Conservation (phyloP, 768 basidiomycete species). For the Pleurotus giganteus region DNA sequence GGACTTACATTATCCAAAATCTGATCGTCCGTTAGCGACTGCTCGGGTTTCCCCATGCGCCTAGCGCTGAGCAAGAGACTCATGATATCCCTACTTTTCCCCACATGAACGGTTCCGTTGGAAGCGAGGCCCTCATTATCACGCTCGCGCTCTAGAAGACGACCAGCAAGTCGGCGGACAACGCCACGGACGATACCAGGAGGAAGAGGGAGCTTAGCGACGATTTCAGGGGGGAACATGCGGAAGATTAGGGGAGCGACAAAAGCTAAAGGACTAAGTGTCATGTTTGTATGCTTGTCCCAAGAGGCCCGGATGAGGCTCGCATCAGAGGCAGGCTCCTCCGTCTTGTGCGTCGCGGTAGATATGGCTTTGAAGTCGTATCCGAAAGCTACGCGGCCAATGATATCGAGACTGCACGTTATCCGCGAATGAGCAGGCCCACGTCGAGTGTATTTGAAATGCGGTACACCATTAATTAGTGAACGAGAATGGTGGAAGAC, state of each 20-base stretch:
- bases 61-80: slow-evolving; percentile 19
- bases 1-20: slow-evolving; percentile 25
- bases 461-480: neutral
- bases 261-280: slow-evolving; percentile 19
- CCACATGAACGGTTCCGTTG: neutral
- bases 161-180: slow-evolving; percentile 20
- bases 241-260: slow-evolving; percentile 27
- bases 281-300: slow-evolving; percentile 18
- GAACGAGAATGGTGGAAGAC: neutral
- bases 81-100: slow-evolving; percentile 22
- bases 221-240: slow-evolving; percentile 19
- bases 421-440: too few relatives aligned
- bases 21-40: slow-evolving; percentile 17
- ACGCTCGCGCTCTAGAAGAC: slow-evolving; percentile 20
- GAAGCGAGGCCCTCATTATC: neutral
- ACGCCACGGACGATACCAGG: slow-evolving; percentile 12
- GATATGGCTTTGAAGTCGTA: slow-evolving; percentile 32
- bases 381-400: slow-evolving; percentile 36
- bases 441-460: neutral
- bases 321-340: slow-evolving; percentile 17
- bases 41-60: slow-evolving; percentile 8
- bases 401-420: slow-evolving; percentile 24
- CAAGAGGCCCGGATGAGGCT: slow-evolving; percentile 23
- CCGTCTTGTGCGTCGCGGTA: neutral
- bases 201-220: slow-evolving; percentile 6